These are phyloP conservation scores for Bisporella sp. DNA, from an alignment of 2,329 filamentous ascomycete species.

Conservation along the genomic window DNA sequence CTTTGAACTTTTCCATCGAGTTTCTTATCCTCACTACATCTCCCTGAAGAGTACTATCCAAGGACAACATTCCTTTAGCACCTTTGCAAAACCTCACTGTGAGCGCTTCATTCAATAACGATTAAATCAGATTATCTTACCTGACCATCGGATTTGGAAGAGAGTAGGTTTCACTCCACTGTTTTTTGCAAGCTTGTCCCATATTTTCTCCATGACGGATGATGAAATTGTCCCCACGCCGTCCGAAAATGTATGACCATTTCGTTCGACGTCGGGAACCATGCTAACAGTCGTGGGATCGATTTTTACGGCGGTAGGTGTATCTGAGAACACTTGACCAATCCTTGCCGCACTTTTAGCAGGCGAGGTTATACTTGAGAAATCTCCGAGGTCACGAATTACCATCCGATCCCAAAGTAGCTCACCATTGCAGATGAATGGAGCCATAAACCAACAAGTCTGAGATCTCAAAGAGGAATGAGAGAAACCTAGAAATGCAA, in stretches of 20 bases:
- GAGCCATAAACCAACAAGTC: constrained; percentile 59
- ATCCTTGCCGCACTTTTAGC: constrained; percentile 53
- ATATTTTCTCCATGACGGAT: constrained; percentile 52
- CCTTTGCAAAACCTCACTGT: constrained; percentile 30
- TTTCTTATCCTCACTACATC: constrained; percentile 53
- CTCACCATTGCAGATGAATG: constrained; percentile 31
- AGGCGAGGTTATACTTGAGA: constrained; percentile 42
- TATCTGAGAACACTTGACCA: constrained; percentile 66
- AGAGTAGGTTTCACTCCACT: constrained; percentile 48
- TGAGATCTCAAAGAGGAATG: constrained; percentile 70
- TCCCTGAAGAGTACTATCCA: constrained; percentile 55
- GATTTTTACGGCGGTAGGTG: constrained; percentile 53
- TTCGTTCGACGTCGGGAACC: constrained; percentile 46
- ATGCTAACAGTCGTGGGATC: constrained; percentile 23
- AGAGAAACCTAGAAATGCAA: constrained; percentile 68
- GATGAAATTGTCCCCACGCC: constrained; percentile 69
- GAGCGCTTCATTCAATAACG: not conserved
- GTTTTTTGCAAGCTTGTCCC: constrained; percentile 42
- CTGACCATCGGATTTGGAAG: constrained; percentile 68
- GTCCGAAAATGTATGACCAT: constrained; percentile 64
- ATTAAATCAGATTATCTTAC: constrained; percentile 24
- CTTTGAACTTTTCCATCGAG: constrained; percentile 77
- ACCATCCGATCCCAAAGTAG: constrained; percentile 30
- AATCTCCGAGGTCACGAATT: constrained; percentile 40
- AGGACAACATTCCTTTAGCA: constrained; percentile 70